Conservation (phyloP, 495 filamentous ascomycete genomes). For the Podospora anserina region DNA sequence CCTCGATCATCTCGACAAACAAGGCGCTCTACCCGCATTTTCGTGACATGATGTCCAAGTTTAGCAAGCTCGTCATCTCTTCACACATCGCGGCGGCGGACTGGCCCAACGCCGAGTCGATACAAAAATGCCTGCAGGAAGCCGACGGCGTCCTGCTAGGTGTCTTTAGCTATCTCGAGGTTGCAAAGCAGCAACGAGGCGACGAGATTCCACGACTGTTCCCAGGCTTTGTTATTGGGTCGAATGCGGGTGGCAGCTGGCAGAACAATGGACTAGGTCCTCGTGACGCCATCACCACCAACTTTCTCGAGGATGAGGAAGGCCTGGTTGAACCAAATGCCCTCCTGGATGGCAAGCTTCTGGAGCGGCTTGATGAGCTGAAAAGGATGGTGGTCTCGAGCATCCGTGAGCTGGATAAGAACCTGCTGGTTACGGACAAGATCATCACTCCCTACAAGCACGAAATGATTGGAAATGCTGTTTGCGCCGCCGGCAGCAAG, state of each 20-base stretch:
- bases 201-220: constrained; percentile 84
- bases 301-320: constrained; percentile 84
- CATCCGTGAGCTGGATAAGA: constrained; percentile 81
- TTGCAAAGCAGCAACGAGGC: constrained; percentile 85
- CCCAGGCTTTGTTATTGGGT: constrained; percentile 87
- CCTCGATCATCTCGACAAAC: constrained; percentile 98
- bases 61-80: constrained; percentile 95
- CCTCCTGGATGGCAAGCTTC: constrained; percentile 66
- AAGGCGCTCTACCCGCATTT: constrained; percentile 96
- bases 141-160: constrained; percentile 91
- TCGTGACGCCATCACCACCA: constrained; percentile 64
- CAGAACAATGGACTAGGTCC: constrained; percentile 79
- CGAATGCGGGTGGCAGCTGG: constrained; percentile 82
- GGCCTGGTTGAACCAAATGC: constrained; percentile 68
- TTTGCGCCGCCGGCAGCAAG: constrained; percentile 69
- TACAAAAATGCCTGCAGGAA: constrained; percentile 90
- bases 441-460: constrained; percentile 69
- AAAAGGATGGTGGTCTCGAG: constrained; percentile 74
- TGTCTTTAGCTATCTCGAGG: constrained; percentile 92
- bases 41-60: constrained; percentile 98
- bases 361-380: constrained; percentile 81
- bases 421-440: constrained; percentile 71
- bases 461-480: constrained; percentile 65
- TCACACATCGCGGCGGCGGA: constrained; percentile 97
- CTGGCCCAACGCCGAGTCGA: constrained; percentile 82